These are phyloP conservation scores for Sporothrix pseudoabietina DNA, from an alignment of 2,329 filamentous ascomycete species.

Conservation along the genomic window DNA sequence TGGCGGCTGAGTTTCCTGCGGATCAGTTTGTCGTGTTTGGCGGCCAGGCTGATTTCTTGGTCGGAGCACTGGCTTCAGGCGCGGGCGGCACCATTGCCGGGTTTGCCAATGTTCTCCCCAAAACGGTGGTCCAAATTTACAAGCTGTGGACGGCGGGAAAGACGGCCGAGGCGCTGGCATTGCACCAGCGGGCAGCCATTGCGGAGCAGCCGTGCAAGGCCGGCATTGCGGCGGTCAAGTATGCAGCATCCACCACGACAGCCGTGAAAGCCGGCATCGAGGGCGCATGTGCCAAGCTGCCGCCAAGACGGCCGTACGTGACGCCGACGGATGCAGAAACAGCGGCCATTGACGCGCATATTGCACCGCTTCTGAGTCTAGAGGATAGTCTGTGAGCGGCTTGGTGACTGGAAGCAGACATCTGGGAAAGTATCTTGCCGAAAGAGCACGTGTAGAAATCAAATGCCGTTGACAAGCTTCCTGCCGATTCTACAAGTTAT, in stretches of 20 bases:
- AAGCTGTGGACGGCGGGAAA: conserved; percentile 51
- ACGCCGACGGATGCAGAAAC: conserved; percentile 49
- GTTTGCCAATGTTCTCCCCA: conserved; percentile 65
- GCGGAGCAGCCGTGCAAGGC: conserved; percentile 46
- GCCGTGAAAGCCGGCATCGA: conserved; percentile 61
- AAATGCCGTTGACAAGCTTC: neutral
- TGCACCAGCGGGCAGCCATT: conserved; percentile 16
- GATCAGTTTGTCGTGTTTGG: conserved; percentile 68
- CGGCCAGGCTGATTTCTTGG: conserved; percentile 72
- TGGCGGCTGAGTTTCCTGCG: conserved; percentile 53
- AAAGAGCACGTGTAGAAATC: neutral
- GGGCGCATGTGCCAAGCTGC: conserved; percentile 58
- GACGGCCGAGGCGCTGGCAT: neutral
- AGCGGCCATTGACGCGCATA: conserved; percentile 33
- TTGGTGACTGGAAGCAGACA: too few species aligned
- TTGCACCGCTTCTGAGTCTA: neutral
- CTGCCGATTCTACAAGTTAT: too few species aligned
- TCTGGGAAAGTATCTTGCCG: neutral
- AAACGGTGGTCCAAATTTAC: conserved; percentile 60
- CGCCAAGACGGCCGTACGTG: conserved; percentile 64
- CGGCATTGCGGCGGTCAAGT: conserved; percentile 68
- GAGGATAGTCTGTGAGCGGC: neutral
- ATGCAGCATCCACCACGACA: conserved; percentile 62
- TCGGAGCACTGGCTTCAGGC: conserved; percentile 60
- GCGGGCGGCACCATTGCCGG: conserved; percentile 63